Base-by-base conservation (phyloP, 129 eudicot genomes). In the Artemisia annua region DNA sequence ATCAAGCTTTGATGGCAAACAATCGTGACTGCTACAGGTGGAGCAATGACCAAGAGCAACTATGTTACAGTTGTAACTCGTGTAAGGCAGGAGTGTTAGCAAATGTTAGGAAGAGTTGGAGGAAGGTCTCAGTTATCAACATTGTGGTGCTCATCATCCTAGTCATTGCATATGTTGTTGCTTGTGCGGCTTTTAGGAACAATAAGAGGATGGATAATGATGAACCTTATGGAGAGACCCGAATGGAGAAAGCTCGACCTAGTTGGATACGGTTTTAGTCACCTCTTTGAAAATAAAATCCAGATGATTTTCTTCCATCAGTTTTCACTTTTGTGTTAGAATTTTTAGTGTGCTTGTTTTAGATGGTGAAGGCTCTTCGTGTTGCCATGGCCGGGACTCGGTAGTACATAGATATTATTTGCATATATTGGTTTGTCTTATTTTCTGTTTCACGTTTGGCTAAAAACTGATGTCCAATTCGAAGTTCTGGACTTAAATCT, bases 61-160 rank as follows among this genome's bases (percentile, higher is more conserved):
- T 89, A 32, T 93, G 98, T 78, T 93, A 93, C 72, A 48, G 30
- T 4, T 93, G 98, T 15, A 80, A 87, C 74, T 87, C 98, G 8
- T 93, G 98, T 78, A 93, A 87, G 54, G 98, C 98, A 2, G 96
- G 98, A 3, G 97, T 90, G 74, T 66, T 93, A 11, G 98, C 88
- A 1, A 84, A 95, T 80, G 60, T 93, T 13, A 87, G 85, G 82
- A 87, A 84, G 78, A 93, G 96, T 50, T 93, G 98, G 98, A 82
- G 97, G 79, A 93, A 89, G 70, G 98, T 93, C 9, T 89, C 98
- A 0, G 78, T 90, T n/a, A 89, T 93, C 80, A 93, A 93, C 79
- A 87, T 93, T 11, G 91, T 93, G 30, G 85, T 89, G 24, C 67
- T 90, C 18, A 84, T 93, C 76, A 73, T 93, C 85, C 87, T 93